Conservation (phyloP, 208 protist genomes). For the Leishmania braziliensis region DNA sequence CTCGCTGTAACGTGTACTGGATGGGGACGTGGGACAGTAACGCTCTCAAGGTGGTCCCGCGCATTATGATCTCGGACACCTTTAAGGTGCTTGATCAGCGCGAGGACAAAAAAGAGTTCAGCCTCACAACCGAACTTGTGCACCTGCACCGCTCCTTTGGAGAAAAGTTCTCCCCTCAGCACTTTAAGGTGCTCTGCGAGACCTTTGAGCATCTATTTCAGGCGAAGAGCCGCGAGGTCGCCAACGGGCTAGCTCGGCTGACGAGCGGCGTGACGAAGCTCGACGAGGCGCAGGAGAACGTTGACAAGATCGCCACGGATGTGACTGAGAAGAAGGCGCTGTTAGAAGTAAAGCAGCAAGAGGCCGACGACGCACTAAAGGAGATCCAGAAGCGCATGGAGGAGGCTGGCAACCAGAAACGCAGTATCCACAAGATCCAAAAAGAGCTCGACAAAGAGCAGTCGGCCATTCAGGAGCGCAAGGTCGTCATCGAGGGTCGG, state of each 20-base stretch:
- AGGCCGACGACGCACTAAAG: constrained; percentile 95
- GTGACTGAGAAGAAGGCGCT: constrained; percentile 90
- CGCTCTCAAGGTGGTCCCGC: constrained; percentile 92
- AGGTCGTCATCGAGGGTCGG: constrained; percentile 93
- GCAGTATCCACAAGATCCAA: constrained; percentile 94
- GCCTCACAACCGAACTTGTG: constrained; percentile 87
- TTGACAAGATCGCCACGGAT: constrained; percentile 93
- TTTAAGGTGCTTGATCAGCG: constrained; percentile 74
- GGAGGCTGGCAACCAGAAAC: constrained; percentile 91
- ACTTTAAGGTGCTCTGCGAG: constrained; percentile 92
- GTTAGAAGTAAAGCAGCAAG: constrained; percentile 93
- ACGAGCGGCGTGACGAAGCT: constrained; percentile 95
- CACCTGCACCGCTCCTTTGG: constrained; percentile 78
- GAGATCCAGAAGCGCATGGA: constrained; percentile 97
- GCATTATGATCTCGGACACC: constrained; percentile 80
- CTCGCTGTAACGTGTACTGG: constrained; percentile 96
- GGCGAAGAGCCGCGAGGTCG: constrained; percentile 74
- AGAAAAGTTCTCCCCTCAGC: constrained; percentile 86
- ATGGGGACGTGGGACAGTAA: constrained; percentile 92
- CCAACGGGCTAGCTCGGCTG: constrained; percentile 79
- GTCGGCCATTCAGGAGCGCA: constrained; percentile 79
- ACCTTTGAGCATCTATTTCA: constrained; percentile 90
- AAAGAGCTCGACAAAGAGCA: constrained; percentile 94
- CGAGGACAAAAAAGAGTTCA: constrained; percentile 88
- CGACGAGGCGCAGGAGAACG: constrained; percentile 93